A percentile compares a stretch with the other conserved stretches of the same genome.
Conservation (phyloP, 805 yeast species). For the Sugiyamaella lignohabitans region DNA sequence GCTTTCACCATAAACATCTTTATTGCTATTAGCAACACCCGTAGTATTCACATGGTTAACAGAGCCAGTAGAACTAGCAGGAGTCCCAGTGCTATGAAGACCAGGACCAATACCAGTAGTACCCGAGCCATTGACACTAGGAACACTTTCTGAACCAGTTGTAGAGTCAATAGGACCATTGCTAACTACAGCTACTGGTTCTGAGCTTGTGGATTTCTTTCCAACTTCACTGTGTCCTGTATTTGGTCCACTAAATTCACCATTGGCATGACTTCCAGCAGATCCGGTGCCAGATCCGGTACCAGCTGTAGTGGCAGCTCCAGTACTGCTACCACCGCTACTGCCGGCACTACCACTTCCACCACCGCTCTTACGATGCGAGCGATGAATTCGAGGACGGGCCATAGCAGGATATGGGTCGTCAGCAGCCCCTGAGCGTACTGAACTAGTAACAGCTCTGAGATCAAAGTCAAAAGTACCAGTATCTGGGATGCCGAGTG, state of each 20-base stretch:
- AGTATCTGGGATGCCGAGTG: constrained; percentile 14
- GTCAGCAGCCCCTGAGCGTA: too few relatives aligned
- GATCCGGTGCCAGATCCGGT: too few relatives aligned
- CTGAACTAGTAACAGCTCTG: constrained; percentile 2
- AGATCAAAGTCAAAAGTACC: constrained; percentile 4
- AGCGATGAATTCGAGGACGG: constrained; percentile 9
- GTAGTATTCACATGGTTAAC: background rate
- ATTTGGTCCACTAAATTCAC: too few relatives aligned
- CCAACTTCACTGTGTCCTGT: too few relatives aligned
- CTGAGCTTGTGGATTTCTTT: too few relatives aligned
- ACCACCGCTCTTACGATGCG: constrained; percentile 5
- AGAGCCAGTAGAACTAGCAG: too few relatives aligned
- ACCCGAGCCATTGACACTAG: background rate
- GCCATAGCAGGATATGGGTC: constrained; percentile 22
- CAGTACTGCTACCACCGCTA: background rate
- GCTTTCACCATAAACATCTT: too few relatives aligned
- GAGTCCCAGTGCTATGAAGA: background rate
- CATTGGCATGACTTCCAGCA: too few relatives aligned
- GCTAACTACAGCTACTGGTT: too few relatives aligned
- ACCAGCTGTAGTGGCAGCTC: too few relatives aligned
- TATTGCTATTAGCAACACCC: too few relatives aligned
- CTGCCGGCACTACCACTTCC: background rate
- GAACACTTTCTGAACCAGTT: background rate
- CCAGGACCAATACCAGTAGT: background rate
- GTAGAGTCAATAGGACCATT: too few relatives aligned